Evolutionary conservation across 306 rosid genomes (phyloP).

Genomic region (Quercus mongolica): DNA sequence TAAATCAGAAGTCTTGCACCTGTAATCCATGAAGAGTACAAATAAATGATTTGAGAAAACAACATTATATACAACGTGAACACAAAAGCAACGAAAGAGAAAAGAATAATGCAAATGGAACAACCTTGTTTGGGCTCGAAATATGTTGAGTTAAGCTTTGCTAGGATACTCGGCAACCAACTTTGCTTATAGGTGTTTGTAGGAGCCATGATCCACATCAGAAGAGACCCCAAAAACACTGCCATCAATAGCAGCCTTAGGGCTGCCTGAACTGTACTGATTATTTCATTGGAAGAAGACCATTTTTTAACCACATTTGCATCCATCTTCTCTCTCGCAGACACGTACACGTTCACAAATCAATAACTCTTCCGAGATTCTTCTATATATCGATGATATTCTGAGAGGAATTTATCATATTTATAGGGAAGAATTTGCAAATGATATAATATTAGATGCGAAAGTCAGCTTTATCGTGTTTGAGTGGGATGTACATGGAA

Average conservation of each 20-base stretch:
- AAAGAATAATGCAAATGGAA: neutral
- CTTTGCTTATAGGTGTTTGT: slow-evolving; percentile 35
- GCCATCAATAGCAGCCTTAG: slow-evolving; percentile 16
- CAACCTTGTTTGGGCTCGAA: slow-evolving; percentile 57
- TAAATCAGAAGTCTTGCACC: slow-evolving; percentile 41
- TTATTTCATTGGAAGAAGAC: too few relatives aligned
- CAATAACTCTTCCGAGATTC: too few relatives aligned
- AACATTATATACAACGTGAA: neutral
- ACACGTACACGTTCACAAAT: too few relatives aligned
- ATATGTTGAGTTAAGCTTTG: slow-evolving; percentile 32
- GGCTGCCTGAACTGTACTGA: too few relatives aligned
- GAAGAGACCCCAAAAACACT: slow-evolving; percentile 41
- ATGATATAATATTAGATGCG: too few relatives aligned
- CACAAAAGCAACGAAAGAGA: neutral
- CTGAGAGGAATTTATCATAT: too few relatives aligned
- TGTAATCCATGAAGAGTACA: slow-evolving; percentile 12
- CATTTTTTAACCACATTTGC: too few relatives aligned
- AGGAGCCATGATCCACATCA: slow-evolving; percentile 60
- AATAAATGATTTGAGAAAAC: neutral
- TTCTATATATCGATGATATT: too few relatives aligned
- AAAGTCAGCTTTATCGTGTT: too few relatives aligned
- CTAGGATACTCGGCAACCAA: slow-evolving; percentile 33
- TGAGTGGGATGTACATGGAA: too few relatives aligned
- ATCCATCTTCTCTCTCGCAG: too few relatives aligned
- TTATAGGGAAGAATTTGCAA: too few relatives aligned